Evolutionary conservation across 2,329 filamentous ascomycete species (phyloP), one percentile per base, ranked within the genome.

Genomic region (Fusarium protoensiforme): DNA sequence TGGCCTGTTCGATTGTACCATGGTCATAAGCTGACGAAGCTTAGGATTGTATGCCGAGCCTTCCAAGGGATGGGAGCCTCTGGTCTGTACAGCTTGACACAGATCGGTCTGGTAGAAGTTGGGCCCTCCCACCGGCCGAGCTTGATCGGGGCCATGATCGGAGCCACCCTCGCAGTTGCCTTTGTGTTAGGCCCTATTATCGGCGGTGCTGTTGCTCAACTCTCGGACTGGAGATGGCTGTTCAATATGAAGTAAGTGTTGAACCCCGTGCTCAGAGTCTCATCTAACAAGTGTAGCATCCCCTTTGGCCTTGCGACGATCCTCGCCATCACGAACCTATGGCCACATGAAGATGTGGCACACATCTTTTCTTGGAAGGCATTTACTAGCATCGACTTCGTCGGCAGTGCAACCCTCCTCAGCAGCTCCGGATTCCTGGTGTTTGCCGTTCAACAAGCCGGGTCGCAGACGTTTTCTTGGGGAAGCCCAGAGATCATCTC

Each of bases 11-110:
- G 22, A 38, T 29, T 64, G 54, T 66, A 13, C 43, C 39, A 38
- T 65, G 11, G 31, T 39, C 27, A 53, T 41, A 43, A 29, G 62
- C 76, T 81, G 62, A 80, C 67, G 54, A 6, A 65, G 22, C 48
- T 27, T 61, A 91, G 89, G 1, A 91, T 92, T 56, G 75, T 89
- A 16, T 91, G 85, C 65, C 87, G 89, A 22, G 87, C 88, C 1
- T 86, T 91, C 16, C 89, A 91, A 65, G 89, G 89, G 6, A 85
- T 91, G 48, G 90, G 90, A 0, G 90, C 88, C 2, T 89, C 90
- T 10, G 90, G 90, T 0, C 81, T 92, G 27, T 92, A 91, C 78
- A 90, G 88, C 70, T 79, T 91, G 46, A 87, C 88, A 1, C 88
- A 91, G 65, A 87, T 90, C 61, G 85, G 86, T 14, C 83, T 91